Evolutionary conservation across 2,329 filamentous ascomycete species (phyloP).

Genomic region (Escovopsis weberi): DNA sequence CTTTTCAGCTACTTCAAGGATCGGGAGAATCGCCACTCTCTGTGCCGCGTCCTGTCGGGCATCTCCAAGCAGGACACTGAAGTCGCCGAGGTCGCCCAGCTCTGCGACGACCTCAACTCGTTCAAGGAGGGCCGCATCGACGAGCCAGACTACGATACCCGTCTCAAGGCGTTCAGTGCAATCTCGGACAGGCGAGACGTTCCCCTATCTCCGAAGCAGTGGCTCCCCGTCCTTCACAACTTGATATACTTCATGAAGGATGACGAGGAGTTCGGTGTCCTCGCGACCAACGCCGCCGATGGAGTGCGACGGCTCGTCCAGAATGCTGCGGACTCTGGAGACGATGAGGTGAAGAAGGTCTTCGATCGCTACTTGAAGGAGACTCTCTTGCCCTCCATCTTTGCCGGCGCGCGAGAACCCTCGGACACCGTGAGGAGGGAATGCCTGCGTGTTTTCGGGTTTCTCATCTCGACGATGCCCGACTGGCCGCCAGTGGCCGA

Average conservation of each 20-base stretch:
- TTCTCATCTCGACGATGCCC: slow-evolving; percentile 57
- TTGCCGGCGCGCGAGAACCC: slow-evolving; percentile 57
- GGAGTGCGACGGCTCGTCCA: slow-evolving; percentile 66
- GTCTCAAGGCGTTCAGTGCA: slow-evolving; percentile 59
- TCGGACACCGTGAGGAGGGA: slow-evolving; percentile 80
- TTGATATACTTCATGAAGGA: slow-evolving; percentile 75
- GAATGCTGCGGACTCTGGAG: slow-evolving; percentile 31
- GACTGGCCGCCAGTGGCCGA: slow-evolving; percentile 59
- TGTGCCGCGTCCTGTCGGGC: slow-evolving; percentile 58
- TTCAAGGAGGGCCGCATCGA: slow-evolving; percentile 59
- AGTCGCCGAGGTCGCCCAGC: slow-evolving; percentile 45
- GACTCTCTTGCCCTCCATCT: slow-evolving; percentile 61
- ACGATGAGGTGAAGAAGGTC: slow-evolving; percentile 18
- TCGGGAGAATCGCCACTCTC: slow-evolving; percentile 54
- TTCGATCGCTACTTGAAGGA: slow-evolving; percentile 46
- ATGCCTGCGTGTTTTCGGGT: slow-evolving; percentile 64
- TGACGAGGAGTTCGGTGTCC: slow-evolving; percentile 75
- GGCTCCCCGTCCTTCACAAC: slow-evolving; percentile 80
- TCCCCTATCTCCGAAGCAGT: slow-evolving; percentile 55
- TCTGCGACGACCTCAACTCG: slow-evolving; percentile 73
- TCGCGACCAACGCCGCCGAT: slow-evolving; percentile 67
- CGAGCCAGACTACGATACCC: slow-evolving; percentile 75
- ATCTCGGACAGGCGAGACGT: slow-evolving; percentile 51
- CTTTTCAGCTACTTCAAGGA: slow-evolving; percentile 89
- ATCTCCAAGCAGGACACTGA: slow-evolving; percentile 51